A percentile compares a stretch with the other conserved stretches of the same genome.
Conservation (phyloP, 371 early-diverging fungal species). For the Mortierella sp. region DNA sequence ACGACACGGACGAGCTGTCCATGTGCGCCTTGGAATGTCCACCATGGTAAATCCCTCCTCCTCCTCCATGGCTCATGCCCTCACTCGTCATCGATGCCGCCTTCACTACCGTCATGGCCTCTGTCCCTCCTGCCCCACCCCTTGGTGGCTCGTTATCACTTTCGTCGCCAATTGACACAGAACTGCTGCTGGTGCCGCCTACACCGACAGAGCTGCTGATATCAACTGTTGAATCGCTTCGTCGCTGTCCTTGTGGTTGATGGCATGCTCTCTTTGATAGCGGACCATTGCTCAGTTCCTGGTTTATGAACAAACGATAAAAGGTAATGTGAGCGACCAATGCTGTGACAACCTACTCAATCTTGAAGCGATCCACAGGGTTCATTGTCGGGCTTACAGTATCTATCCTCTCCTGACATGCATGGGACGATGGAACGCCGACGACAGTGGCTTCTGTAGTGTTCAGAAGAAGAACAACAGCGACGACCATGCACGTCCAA, state of each 20-base stretch:
- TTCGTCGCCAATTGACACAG: not conserved
- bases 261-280: not conserved
- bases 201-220: not conserved
- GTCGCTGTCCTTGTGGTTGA: not conserved
- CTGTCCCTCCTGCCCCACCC: constrained; percentile 34
- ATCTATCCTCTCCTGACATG: not conserved
- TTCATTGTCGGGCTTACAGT: not conserved
- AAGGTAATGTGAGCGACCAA: no score
- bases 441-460: not conserved
- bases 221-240: not conserved
- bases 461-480: not conserved
- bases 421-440: not conserved
- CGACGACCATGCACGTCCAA: not conserved
- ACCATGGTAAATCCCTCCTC: constrained; percentile 8
- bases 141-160: not conserved
- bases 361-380: not conserved
- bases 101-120: constrained; percentile 28
- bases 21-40: constrained; percentile 1
- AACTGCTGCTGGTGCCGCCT: not conserved
- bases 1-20: not conserved
- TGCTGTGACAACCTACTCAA: not conserved
- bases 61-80: not conserved
- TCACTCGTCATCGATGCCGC: constrained; percentile 3
- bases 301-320: not conserved
- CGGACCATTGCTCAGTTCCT: not conserved